Conservation (phyloP, 148 eudicot genomes). For the Rhododendron griersonianum region DNA sequence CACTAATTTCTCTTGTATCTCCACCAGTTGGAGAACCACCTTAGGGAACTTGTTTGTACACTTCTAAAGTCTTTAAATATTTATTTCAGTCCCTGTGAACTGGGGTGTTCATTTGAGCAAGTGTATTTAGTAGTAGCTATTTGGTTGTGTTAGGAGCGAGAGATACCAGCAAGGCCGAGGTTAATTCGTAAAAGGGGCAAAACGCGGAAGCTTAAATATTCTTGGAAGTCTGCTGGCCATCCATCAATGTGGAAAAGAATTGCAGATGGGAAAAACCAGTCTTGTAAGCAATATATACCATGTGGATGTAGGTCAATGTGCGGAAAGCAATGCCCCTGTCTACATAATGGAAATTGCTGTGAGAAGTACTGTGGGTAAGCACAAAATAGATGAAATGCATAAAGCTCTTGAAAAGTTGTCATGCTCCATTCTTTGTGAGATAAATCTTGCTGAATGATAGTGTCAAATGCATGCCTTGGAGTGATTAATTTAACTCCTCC, state of each 20-base stretch:
- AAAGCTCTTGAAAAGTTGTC: not conserved
- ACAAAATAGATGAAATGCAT: not conserved
- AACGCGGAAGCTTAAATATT: constrained; percentile 66
- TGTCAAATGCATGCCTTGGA: not conserved
- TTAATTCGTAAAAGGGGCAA: constrained; percentile 73
- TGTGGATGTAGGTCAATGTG: constrained; percentile 70
- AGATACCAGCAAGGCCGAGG: constrained; percentile 45
- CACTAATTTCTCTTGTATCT: constrained; percentile 1
- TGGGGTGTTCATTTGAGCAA: not conserved
- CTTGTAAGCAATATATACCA: constrained; percentile 70
- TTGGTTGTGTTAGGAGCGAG: constrained; percentile 41
- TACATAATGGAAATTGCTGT: constrained; percentile 70
- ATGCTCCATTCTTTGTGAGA: not conserved
- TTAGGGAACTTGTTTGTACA: not conserved
- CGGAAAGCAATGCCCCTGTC: constrained; percentile 89
- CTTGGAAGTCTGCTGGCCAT: constrained; percentile 77
- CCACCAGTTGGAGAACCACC: not conserved
- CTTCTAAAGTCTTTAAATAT: not conserved
- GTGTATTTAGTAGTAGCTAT: constrained; percentile 3
- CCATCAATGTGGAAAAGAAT: constrained; percentile 79
- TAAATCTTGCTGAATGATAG: not conserved
- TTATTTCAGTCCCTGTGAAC: not conserved
- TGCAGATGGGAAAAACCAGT: constrained; percentile 54
- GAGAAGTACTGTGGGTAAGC: constrained; percentile 95
- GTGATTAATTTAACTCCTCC: not conserved